A percentile compares a stretch with the other conserved stretches of the same genome.
Evolutionary conservation across 768 basidiomycete genomes (phyloP).

Genomic region (Tricholoma furcatifolium): DNA sequence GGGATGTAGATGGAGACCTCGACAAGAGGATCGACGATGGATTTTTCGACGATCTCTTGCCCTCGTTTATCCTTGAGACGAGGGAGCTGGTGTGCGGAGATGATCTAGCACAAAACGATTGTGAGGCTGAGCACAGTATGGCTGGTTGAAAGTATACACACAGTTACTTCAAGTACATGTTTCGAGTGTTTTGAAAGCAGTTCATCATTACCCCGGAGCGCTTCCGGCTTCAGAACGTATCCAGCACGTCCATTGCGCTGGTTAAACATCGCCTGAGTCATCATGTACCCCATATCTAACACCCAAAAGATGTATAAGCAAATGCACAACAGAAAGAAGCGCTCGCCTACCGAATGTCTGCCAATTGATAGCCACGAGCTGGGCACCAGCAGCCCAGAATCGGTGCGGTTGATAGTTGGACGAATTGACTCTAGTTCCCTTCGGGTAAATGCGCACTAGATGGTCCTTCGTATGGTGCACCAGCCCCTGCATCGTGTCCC

Average conservation of each 20-base stretch:
- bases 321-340: background rate
- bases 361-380: conserved; percentile 95
- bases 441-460: conserved; percentile 84
- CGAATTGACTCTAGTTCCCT: conserved; percentile 76
- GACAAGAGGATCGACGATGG: conserved; percentile 70
- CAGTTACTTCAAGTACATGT: conserved; percentile 65
- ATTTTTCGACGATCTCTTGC: conserved; percentile 56
- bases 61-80: conserved; percentile 62
- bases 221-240: conserved; percentile 86
- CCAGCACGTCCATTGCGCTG: conserved; percentile 85
- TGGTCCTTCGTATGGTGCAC: conserved; percentile 87
- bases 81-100: conserved; percentile 91
- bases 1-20: conserved; percentile 78
- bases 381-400: conserved; percentile 87
- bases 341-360: conserved; percentile 77
- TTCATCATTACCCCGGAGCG: conserved; percentile 67
- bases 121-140: background rate
- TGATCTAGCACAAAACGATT: conserved; percentile 29
- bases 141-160: conserved; percentile 19
- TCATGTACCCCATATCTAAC: conserved; percentile 83
- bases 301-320: background rate
- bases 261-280: conserved; percentile 98
- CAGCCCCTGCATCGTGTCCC: conserved; percentile 56
- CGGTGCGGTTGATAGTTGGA: conserved; percentile 87
- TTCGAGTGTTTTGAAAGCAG: conserved; percentile 49